Percentiles rank a stretch among this genome's conserved stretches.
Conservation (phyloP, 2,329 filamentous ascomycete species). For the Talaromyces sp. region DNA sequence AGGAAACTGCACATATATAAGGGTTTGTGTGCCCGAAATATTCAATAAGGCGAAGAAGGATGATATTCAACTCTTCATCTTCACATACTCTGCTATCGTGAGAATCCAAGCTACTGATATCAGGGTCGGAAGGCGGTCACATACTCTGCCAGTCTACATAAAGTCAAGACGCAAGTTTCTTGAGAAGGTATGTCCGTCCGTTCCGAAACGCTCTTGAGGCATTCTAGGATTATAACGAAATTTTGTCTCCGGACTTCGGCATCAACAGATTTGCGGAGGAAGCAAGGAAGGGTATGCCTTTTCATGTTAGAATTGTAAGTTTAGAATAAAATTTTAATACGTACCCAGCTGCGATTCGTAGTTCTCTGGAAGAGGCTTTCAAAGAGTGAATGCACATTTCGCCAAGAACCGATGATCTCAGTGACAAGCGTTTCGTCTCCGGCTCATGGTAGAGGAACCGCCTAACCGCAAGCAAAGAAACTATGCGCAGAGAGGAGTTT, state of each 20-base stretch:
- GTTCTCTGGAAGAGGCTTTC: constrained; percentile 76
- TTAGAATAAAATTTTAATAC: constrained; percentile 5
- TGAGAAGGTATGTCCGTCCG: constrained; percentile 62
- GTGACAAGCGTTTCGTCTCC: constrained; percentile 55
- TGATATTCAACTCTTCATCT: constrained; percentile 80
- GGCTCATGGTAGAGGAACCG: constrained; percentile 64
- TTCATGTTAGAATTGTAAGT: constrained; percentile 10
- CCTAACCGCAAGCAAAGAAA: constrained; percentile 66
- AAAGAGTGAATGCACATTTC: constrained; percentile 79
- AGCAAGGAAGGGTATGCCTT: constrained; percentile 61
- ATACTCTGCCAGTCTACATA: constrained; percentile 74
- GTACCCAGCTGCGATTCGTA: constrained; percentile 73
- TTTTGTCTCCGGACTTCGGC: constrained; percentile 55
- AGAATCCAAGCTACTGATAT: constrained; percentile 4
- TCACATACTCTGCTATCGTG: constrained; percentile 53
- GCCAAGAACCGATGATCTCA: constrained; percentile 63
- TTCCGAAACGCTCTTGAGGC: constrained; percentile 67
- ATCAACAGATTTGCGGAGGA: constrained; percentile 51
- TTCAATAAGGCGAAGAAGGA: constrained; percentile 75
- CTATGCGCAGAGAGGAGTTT: constrained; percentile 59
- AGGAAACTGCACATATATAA: constrained; percentile 73
- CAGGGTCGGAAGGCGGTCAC: constrained; percentile 14
- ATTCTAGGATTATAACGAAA: constrained; percentile 62
- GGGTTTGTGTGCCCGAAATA: constrained; percentile 80
- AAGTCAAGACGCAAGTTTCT: constrained; percentile 79